Percentiles rank a stretch among this genome's conserved stretches.
Conservation (phyloP, 1,284 basidiomycete species). For the Uromyces viciae-fabae region DNA sequence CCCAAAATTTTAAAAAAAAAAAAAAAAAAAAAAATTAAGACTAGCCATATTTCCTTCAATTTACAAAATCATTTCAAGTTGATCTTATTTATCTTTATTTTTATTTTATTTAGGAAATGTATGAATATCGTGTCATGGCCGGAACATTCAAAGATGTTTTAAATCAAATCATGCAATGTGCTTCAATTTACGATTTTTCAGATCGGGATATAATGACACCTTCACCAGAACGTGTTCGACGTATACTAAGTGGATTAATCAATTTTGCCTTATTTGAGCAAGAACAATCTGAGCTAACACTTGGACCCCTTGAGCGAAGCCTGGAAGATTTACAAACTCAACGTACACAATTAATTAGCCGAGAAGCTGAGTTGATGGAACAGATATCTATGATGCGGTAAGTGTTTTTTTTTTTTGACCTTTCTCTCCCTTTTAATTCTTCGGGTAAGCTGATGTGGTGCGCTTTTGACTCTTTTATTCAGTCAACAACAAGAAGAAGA, state of each 20-base stretch:
- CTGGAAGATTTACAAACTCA: conserved; percentile 15
- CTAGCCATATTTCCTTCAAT: background rate
- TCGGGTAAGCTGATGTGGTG: background rate
- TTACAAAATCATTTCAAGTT: background rate
- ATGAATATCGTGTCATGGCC: conserved; percentile 18
- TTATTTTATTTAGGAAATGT: conserved; percentile 19
- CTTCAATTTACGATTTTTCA: conserved; percentile 35
- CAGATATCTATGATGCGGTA: conserved; percentile 15
- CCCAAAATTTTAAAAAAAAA: no score
- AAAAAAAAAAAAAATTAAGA: background rate
- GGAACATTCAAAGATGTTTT: conserved; percentile 34
- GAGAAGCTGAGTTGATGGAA: conserved; percentile 14
- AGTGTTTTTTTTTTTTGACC: background rate
- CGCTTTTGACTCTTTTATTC: background rate
- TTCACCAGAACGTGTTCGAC: conserved; percentile 15
- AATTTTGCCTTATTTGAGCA: conserved; percentile 36
- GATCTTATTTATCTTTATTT: background rate
- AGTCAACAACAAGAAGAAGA: conserved; percentile 34
- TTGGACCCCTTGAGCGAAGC: conserved; percentile 14
- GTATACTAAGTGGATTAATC: conserved; percentile 37
- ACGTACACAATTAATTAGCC: background rate
- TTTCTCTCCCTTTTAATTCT: background rate
- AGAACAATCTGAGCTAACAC: conserved; percentile 14
- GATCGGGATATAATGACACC: conserved; percentile 19
- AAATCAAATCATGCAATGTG: conserved; percentile 31